Conservation (phyloP, 192 early-diverging fungal genomes). For the Jimgerdemannia flammicorona region DNA sequence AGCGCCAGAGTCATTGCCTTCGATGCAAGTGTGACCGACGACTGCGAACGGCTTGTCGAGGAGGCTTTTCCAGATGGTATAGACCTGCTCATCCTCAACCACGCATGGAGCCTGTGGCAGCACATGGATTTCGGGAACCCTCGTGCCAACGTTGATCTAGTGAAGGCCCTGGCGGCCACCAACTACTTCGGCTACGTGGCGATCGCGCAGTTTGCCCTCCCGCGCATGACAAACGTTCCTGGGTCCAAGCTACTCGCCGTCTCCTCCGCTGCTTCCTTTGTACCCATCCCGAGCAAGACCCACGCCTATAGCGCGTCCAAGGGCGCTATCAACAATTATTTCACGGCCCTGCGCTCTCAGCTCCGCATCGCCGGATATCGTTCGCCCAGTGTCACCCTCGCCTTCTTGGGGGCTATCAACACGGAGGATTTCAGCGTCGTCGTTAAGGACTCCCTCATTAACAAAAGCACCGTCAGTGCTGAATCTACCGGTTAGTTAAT, state of each 20-base stretch:
- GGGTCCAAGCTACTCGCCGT: neutral
- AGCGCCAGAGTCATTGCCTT: neutral
- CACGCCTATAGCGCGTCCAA: constrained; percentile 3
- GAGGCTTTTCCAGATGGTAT: neutral
- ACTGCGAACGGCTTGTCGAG: neutral
- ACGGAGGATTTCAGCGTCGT: neutral
- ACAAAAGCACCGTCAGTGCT: neutral
- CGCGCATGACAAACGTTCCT: neutral
- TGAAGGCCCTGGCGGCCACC: neutral
- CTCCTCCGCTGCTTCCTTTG: neutral
- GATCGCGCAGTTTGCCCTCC: neutral
- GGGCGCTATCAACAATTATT: constrained; percentile 3
- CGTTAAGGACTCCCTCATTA: neutral
- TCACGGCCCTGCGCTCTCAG: neutral
- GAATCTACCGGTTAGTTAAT: neutral
- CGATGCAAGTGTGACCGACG: neutral
- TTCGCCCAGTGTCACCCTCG: neutral
- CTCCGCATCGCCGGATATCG: neutral
- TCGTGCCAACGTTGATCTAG: neutral
- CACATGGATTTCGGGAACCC: neutral
- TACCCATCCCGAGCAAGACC: neutral
- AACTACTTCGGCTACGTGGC: constrained; percentile 1
- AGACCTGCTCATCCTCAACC: constrained; percentile 1
- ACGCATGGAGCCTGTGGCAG: neutral
- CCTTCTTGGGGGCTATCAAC: neutral